Evolutionary conservation across 2,329 filamentous ascomycete species (phyloP).

Genomic region (Coniosporium tulheliwenetii): DNA sequence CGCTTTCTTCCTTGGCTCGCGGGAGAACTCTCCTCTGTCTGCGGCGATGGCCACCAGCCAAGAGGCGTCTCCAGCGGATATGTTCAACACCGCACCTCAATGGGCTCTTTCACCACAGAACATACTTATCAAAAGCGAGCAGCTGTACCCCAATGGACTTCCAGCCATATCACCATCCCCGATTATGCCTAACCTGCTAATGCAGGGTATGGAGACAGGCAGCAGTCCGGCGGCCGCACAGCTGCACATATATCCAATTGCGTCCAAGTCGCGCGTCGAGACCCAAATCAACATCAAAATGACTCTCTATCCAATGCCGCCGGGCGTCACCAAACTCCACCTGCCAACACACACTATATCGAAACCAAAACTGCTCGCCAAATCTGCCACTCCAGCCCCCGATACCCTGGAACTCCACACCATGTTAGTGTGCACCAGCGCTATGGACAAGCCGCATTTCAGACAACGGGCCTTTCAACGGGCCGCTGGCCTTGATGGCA

Average conservation of each 20-base stretch:
- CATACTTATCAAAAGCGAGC: too few species aligned
- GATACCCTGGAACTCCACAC: constrained; percentile 70
- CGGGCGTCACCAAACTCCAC: constrained; percentile 64
- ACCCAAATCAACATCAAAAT: constrained; percentile 88
- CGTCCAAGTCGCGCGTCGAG: constrained; percentile 74
- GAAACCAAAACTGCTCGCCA: constrained; percentile 79
- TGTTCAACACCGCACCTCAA: constrained; percentile 15
- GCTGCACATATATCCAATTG: constrained; percentile 20
- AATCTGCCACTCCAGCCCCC: constrained; percentile 49
- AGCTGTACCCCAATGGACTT: too few species aligned
- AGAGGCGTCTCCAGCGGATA: constrained; percentile 14
- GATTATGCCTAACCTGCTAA: too few species aligned
- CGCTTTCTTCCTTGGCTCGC: constrained; percentile 14
- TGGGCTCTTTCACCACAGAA: too few species aligned
- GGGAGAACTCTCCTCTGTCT: constrained; percentile 13
- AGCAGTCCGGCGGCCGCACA: constrained; percentile 3
- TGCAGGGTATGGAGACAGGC: too few species aligned
- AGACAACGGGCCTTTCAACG: constrained; percentile 50
- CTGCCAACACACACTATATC: constrained; percentile 84
- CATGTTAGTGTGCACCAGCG: constrained; percentile 80
- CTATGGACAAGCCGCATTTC: constrained; percentile 60
- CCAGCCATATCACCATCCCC: too few species aligned
- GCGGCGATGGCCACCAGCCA: constrained; percentile 13
- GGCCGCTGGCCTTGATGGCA: constrained; percentile 31
- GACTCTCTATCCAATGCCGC: constrained; percentile 59